Base-by-base conservation (phyloP, 2,329 filamentous ascomycete species). In the Endothia cerciana region DNA sequence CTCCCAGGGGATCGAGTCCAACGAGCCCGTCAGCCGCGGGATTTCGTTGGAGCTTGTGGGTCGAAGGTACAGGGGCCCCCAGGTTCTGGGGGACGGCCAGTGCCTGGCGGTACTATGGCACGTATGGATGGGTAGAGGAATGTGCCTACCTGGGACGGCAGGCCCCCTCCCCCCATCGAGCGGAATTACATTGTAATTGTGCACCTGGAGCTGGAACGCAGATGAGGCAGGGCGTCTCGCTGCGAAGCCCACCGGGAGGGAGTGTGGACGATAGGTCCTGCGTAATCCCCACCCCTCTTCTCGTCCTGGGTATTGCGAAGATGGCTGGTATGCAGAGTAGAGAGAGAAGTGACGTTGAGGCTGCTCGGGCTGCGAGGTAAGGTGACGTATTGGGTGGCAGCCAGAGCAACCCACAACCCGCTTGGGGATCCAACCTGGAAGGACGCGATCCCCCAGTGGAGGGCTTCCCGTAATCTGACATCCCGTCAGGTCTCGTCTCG, bases 321-420 rank as follows among this genome's bases (percentile, higher is more conserved):
- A 13, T 17, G 56, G 22, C 38, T 59, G 40, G 56, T 19, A 59
- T 15, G 56, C 8, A 13, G 28, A 25, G 43, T 4, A 19, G 17
- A 7, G 17, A 2, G 41, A 17, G 53, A 13, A 28, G 57, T 45
- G 57, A 45, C 57, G 57, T 59, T 43, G 57, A 45, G 56, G 57
- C 57, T 59, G 57, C 17, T 8, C 38, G 40, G 57, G 22, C 28
- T 15, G 57, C 40, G 38, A 43, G 38, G 33, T 15, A 17, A 13
- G 25, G 57, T 59, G 57, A 59, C 57, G 57, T 59, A 59, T 59
- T 59, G 1, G 3, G 57, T 59, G 57, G 57, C 57, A 43, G 40
- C 57, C 40, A 59, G 45, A 59, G 57, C 40, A 59, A 43, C 57
- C 57, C 47, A 51, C 40, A 59, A 43, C 57, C 57, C 47, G 28